These are phyloP conservation scores for Septoria linicola DNA, from an alignment of 2,329 filamentous ascomycete genomes.

Conservation along the genomic window DNA sequence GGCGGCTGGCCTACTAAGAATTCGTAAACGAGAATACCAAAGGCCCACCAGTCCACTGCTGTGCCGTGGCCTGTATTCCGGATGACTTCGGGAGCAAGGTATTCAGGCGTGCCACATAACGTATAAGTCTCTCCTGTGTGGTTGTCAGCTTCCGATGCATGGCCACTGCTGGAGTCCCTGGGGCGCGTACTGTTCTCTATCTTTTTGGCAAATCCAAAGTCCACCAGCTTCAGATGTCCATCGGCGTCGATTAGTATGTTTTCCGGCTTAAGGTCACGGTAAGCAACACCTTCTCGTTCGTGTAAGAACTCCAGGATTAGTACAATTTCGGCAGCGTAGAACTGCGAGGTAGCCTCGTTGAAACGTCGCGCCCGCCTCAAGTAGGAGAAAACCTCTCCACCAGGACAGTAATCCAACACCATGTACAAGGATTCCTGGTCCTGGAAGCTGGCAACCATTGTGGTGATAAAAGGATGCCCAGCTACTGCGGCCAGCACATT, in stretches of 20 bases:
- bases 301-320: constrained; percentile 78
- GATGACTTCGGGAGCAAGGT: constrained; percentile 81
- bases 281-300: constrained; percentile 75
- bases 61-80: constrained; percentile 72
- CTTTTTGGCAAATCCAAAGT: constrained; percentile 83
- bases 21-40: constrained; percentile 81
- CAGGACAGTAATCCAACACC: constrained; percentile 79
- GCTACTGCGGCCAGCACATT: constrained; percentile 73
- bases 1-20: constrained; percentile 82
- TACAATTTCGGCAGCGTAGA: constrained; percentile 82
- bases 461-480: constrained; percentile 81
- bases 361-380: constrained; percentile 75
- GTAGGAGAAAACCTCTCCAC: constrained; percentile 82
- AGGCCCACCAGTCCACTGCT: constrained; percentile 84
- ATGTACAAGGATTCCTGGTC: constrained; percentile 78
- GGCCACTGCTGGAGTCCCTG: constrained; percentile 3
- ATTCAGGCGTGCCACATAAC: constrained; percentile 79
- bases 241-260: constrained; percentile 75
- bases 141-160: constrained; percentile 21
- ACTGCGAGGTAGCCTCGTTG: constrained; percentile 73
- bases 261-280: constrained; percentile 79
- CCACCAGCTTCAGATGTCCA: constrained; percentile 78
- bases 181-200: constrained; percentile 57
- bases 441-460: constrained; percentile 74
- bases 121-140: constrained; percentile 70